These are phyloP conservation scores for Cyberlindnera nakhonratchasimensis DNA, from an alignment of 805 yeast species.

Conservation along the genomic window DNA sequence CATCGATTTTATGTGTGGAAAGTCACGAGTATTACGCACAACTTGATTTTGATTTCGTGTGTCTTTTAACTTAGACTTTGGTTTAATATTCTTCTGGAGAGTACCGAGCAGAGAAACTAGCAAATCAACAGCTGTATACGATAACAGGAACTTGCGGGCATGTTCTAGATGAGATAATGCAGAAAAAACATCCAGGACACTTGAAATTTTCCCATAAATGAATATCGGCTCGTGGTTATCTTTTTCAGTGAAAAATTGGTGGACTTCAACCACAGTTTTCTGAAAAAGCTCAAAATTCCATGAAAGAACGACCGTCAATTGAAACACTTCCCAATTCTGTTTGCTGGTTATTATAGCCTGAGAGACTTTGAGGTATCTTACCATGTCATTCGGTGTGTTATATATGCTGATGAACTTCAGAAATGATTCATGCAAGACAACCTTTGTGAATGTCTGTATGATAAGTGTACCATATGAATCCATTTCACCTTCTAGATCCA, in stretches of 20 bases:
- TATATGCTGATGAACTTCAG: slow-evolving; percentile 27
- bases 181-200: slow-evolving; percentile 33
- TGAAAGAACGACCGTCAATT: slow-evolving; percentile 36
- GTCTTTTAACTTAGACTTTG: slow-evolving; percentile 26
- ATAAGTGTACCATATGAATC: slow-evolving; percentile 22
- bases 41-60: slow-evolving; percentile 16
- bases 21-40: slow-evolving; percentile 29
- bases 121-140: slow-evolving; percentile 35
- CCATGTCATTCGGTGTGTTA: slow-evolving; percentile 15
- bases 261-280: slow-evolving; percentile 19
- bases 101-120: slow-evolving; percentile 30
- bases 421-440: slow-evolving; percentile 35
- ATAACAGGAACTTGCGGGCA: slow-evolving; percentile 33
- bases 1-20: slow-evolving; percentile 65
- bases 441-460: slow-evolving; percentile 28
- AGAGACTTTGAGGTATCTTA: slow-evolving; percentile 27
- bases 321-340: slow-evolving; percentile 35
- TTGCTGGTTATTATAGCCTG: slow-evolving; percentile 35
- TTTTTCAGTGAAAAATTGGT: slow-evolving; percentile 25
- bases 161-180: slow-evolving; percentile 33
- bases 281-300: slow-evolving; percentile 37
- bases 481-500: slow-evolving; percentile 16
- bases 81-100: slow-evolving; percentile 34
- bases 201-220: slow-evolving; percentile 30
- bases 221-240: slow-evolving; percentile 18